A percentile compares a stretch with the other conserved stretches of the same genome.
These are phyloP conservation scores for Suillus lakei DNA, from an alignment of 768 basidiomycete species.

Conservation along the genomic window DNA sequence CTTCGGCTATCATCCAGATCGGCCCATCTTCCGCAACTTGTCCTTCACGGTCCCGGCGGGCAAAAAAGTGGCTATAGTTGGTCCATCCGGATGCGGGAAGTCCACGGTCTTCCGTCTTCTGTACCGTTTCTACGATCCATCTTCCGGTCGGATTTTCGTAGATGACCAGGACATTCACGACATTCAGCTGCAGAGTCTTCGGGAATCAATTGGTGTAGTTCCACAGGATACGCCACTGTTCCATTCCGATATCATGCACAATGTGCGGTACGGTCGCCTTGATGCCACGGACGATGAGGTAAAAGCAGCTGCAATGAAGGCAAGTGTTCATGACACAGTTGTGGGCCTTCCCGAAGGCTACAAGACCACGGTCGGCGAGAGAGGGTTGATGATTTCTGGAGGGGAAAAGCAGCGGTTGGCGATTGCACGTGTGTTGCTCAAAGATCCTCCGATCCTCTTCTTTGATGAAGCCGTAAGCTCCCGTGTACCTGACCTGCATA, in stretches of 20 bases:
- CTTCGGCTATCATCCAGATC: slow-evolving; percentile 90
- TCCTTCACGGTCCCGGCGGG: slow-evolving; percentile 94
- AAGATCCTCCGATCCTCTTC: slow-evolving; percentile 95
- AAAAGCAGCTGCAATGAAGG: slow-evolving; percentile 78
- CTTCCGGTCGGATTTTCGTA: slow-evolving; percentile 77
- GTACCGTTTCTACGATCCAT: slow-evolving; percentile 92
- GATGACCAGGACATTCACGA: slow-evolving; percentile 87
- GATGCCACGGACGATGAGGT: slow-evolving; percentile 92
- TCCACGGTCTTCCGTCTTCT: slow-evolving; percentile 94
- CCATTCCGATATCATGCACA: slow-evolving; percentile 94
- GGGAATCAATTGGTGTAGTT: slow-evolving; percentile 86
- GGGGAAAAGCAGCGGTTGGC: slow-evolving; percentile 98
- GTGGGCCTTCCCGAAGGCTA: slow-evolving; percentile 85
- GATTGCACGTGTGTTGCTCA: slow-evolving; percentile 89
- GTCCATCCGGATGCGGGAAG: slow-evolving; percentile 96
- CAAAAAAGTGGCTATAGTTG: slow-evolving; percentile 96
- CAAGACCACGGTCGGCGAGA: slow-evolving; percentile 89
- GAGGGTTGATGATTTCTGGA: slow-evolving; percentile 97
- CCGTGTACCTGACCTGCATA: slow-evolving; percentile 8
- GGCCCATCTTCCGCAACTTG: slow-evolving; percentile 88
- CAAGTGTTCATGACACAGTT: slow-evolving; percentile 86
- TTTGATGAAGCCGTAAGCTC: slow-evolving; percentile 94
- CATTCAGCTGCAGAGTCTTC: slow-evolving; percentile 72
- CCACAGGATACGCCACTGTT: slow-evolving; percentile 98
- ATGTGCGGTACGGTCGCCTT: slow-evolving; percentile 90